Percentiles rank a stretch among this genome's conserved stretches.
These are phyloP conservation scores for Davidsoniella australis DNA, from an alignment of 2,329 filamentous ascomycete genomes.

Conservation along the genomic window DNA sequence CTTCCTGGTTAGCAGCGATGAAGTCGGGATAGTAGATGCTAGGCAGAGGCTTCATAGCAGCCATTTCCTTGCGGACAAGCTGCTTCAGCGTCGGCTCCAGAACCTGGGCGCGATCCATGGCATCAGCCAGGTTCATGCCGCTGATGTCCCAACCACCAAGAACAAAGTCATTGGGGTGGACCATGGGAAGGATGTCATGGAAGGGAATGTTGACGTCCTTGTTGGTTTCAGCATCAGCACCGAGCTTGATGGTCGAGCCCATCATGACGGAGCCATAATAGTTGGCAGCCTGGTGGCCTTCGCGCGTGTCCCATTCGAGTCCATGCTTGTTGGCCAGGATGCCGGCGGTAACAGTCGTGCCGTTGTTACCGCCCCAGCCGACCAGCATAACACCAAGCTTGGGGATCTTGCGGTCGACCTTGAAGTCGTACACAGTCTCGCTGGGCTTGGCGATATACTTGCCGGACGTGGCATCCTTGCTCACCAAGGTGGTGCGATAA, in stretches of 20 bases:
- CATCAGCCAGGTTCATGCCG: constrained; percentile 67
- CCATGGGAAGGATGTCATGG: constrained; percentile 86
- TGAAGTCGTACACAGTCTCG: constrained; percentile 91
- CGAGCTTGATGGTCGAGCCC: constrained; percentile 93
- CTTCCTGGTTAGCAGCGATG: constrained; percentile 96
- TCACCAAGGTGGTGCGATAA: constrained; percentile 83
- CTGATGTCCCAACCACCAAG: constrained; percentile 98
- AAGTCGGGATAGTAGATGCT: constrained; percentile 99
- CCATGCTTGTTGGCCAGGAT: constrained; percentile 87
- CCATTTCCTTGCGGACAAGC: constrained; percentile 85
- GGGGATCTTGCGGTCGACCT: constrained; percentile 82
- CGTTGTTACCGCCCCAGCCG: constrained; percentile 96
- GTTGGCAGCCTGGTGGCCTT: constrained; percentile 71
- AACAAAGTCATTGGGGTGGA: constrained; percentile 88
- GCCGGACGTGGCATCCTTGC: constrained; percentile 46
- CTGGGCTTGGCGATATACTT: constrained; percentile 71
- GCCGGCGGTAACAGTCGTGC: constrained; percentile 88
- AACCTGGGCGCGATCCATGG: constrained; percentile 92
- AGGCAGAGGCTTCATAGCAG: constrained; percentile 69
- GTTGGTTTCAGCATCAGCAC: constrained; percentile 65
- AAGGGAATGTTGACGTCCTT: constrained; percentile 94
- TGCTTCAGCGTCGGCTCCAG: constrained; percentile 89
- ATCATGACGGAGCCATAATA: constrained; percentile 98
- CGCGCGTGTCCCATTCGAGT: constrained; percentile 83
- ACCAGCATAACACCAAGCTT: constrained; percentile 96